Conservation (phyloP, 192 early-diverging fungal genomes). For the Backusella psychrophila region DNA sequence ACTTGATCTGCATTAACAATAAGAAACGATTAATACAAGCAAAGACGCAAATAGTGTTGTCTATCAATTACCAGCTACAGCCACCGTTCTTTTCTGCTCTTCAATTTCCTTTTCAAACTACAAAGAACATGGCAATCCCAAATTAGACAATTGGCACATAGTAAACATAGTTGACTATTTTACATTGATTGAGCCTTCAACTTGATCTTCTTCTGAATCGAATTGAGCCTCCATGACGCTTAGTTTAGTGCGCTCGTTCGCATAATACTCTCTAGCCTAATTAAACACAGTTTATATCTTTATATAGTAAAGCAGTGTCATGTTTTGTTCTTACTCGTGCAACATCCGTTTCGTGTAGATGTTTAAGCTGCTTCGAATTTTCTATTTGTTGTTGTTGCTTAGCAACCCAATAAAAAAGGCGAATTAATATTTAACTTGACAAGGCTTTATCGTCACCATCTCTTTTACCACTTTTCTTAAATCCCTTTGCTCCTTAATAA, state of each 20-base stretch:
- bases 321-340: conserved; percentile 15
- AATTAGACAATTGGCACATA: background rate
- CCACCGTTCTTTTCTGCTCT: conserved; percentile 14
- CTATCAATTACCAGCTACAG: conserved; percentile 5
- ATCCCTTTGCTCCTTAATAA: conserved; percentile 64
- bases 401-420: background rate
- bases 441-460: no score
- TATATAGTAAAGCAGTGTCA: background rate
- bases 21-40: background rate
- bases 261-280: conserved; percentile 21
- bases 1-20: conserved; percentile 33
- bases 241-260: conserved; percentile 10
- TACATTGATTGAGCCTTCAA: background rate
- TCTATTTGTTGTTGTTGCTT: conserved; percentile 21
- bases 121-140: background rate
- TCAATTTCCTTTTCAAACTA: conserved; percentile 28
- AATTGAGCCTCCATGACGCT: conserved; percentile 1
- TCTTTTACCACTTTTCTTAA: conserved; percentile 47
- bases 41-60: background rate
- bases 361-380: conserved; percentile 14
- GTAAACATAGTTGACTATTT: background rate
- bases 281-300: background rate
- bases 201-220: background rate
- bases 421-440: background rate
- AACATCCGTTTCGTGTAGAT: conserved; percentile 16